phyloP scores from a whole-genome alignment of 305 asterid genomes.

The Plantago coronopus region DNA sequence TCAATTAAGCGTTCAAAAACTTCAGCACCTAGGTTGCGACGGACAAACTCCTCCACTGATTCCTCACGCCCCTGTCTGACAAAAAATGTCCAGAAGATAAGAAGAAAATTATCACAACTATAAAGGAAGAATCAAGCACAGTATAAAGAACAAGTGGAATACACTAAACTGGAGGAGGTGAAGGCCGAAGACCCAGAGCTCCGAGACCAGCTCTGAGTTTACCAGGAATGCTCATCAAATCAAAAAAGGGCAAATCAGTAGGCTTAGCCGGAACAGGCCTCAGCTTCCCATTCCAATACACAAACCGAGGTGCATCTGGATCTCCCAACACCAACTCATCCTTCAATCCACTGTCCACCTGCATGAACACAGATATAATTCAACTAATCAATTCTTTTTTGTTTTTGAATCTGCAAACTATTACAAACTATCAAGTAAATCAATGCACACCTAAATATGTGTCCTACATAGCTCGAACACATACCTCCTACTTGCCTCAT shows the following conservation, averaged over 20 bases:
- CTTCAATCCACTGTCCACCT: conserved; percentile 81
- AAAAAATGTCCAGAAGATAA: conserved; percentile 23
- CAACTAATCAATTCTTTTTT: too few species aligned
- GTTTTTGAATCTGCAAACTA: too few species aligned
- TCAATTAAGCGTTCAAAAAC: conserved; percentile 95
- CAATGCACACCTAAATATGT: too few species aligned
- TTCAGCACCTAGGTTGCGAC: conserved; percentile 87
- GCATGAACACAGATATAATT: background rate
- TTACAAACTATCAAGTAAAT: too few species aligned
- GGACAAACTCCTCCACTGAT: conserved; percentile 90
- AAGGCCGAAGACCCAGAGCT: conserved; percentile 81
- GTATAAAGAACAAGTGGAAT: too few species aligned
- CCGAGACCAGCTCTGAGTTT: conserved; percentile 96
- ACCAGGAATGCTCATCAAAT: conserved; percentile 78
- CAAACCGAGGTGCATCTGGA: conserved; percentile 88
- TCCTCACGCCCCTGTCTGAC: conserved; percentile 85
- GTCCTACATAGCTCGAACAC: too few species aligned
- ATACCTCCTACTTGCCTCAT: too few species aligned
- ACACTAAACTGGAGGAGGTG: conserved; percentile 88
- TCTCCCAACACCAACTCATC: conserved; percentile 90
- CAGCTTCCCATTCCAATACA: conserved; percentile 81
- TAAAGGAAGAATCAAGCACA: too few species aligned
- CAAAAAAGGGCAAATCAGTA: conserved; percentile 76
- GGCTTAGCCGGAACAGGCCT: conserved; percentile 80
- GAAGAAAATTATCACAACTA: conserved; percentile 21